These are phyloP conservation scores for Boechera stricta DNA, from an alignment of 345 rosid species.

Conservation along the genomic window DNA sequence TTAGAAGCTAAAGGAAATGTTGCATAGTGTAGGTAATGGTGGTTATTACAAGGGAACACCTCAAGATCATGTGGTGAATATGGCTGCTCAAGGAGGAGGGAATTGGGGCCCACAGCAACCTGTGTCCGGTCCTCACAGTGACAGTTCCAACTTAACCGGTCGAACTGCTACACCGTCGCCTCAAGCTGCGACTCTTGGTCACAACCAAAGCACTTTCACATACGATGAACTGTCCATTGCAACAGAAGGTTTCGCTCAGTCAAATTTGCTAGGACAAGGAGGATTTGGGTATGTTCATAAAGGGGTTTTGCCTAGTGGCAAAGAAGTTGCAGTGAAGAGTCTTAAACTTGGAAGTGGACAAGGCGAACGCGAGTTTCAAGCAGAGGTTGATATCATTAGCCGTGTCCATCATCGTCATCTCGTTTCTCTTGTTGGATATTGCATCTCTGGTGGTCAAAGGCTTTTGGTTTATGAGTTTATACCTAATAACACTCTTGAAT, in stretches of 20 bases:
- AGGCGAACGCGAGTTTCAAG: conserved; percentile 81
- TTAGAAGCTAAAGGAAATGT: conserved; percentile 24
- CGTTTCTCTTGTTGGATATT: conserved; percentile 88
- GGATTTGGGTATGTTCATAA: conserved; percentile 90
- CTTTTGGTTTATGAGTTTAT: conserved; percentile 77
- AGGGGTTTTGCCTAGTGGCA: conserved; percentile 74
- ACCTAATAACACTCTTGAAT: conserved; percentile 77
- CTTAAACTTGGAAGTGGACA: conserved; percentile 82
- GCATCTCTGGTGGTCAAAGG: conserved; percentile 60
- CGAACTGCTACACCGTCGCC: conserved; percentile 56
- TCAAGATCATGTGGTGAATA: conserved; percentile 35
- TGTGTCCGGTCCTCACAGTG: conserved; percentile 47
- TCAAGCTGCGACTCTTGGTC: conserved; percentile 57
- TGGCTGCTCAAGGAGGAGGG: conserved; percentile 49
- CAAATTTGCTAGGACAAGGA: conserved; percentile 77
- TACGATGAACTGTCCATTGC: conserved; percentile 76
- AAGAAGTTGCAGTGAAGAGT: conserved; percentile 86
- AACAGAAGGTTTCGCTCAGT: conserved; percentile 66
- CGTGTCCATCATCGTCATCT: conserved; percentile 95
- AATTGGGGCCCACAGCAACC: conserved; percentile 41
- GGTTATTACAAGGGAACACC: conserved; percentile 43
- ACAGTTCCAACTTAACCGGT: conserved; percentile 54
- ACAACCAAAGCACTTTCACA: conserved; percentile 64
- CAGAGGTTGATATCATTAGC: conserved; percentile 91
- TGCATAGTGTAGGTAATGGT: conserved; percentile 44